Conservation (phyloP, 164 flowering plant species). For the Macadamia integrifolia region DNA sequence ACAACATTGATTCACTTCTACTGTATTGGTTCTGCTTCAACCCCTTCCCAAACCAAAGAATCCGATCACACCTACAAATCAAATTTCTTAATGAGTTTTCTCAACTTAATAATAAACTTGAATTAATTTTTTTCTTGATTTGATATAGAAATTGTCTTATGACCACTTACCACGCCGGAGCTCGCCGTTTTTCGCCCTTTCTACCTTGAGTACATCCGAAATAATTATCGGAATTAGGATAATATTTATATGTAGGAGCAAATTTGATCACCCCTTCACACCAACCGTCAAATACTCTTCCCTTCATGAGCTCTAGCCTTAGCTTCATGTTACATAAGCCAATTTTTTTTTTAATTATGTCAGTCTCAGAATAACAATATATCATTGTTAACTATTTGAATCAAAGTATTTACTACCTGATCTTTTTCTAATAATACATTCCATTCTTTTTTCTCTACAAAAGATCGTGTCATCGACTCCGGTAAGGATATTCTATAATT, state of each 20-base stretch:
- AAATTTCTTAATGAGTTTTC: background rate
- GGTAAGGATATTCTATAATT: constrained; percentile 35
- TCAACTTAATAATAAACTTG: too few species aligned
- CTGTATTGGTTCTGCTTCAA: constrained; percentile 22
- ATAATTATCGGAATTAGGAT: constrained; percentile 40
- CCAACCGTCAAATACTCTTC: constrained; percentile 55
- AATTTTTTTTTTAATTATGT: background rate
- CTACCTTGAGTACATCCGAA: constrained; percentile 31
- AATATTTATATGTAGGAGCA: constrained; percentile 65
- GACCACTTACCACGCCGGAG: constrained; percentile 60
- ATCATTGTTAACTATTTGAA: too few species aligned
- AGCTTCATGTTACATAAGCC: constrained; percentile 34
- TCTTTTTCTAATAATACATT: constrained; percentile 21
- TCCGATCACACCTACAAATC: constrained; percentile 33
- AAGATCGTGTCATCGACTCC: constrained; percentile 20
- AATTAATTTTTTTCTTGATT: too few species aligned
- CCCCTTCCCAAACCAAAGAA: constrained; percentile 33
- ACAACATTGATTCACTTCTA: constrained; percentile 24
- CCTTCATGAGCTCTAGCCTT: constrained; percentile 48
- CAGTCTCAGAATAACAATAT: too few species aligned
- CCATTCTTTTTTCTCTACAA: constrained; percentile 26
- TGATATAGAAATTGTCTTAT: too few species aligned
- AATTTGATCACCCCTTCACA: constrained; percentile 48
- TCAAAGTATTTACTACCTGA: constrained; percentile 23
- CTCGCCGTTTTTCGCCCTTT: constrained; percentile 38